Evolutionary conservation across 352 stramenopile genomes (phyloP), one percentile per base, ranked within the genome.

Genomic region (Phytophthora ramorum): DNA sequence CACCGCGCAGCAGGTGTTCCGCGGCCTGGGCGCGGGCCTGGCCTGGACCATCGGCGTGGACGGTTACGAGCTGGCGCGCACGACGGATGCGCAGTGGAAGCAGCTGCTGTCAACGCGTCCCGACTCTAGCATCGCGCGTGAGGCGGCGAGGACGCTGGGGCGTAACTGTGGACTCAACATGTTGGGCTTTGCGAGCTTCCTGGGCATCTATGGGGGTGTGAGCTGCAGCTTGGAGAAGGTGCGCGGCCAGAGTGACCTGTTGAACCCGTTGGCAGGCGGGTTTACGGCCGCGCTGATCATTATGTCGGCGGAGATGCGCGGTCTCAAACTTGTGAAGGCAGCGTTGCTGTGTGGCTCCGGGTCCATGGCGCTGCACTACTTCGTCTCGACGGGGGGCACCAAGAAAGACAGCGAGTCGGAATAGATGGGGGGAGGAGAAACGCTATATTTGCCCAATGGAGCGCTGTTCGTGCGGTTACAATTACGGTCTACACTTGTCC

Each of bases 21-120:
- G 84, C 47, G 86, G 86, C 7, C 28, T 93, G 17, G 81, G 82
- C 20, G 79, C 86, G 12, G 86, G 86, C 20, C 24, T 90, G 10
- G 84, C 85, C 22, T 95, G 86, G 86, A 93, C 86, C 3, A 69
- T 95, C n/a, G 79, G 68, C 37, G 83, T 91, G 34, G 86, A 95
- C 40, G 71, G 72, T 13, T 95, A 95, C 63, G 69, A 58, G 32
- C 46, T 93, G 28, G 50, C 88, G 14, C 67, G 61, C 14, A 70
- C 72, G 14, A 69, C 76, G 4, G 68, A 83, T 7, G 24, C 26
- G 3, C 55, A 83, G 30, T 90, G 79, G 82, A 54, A 43, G 4
- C 64, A 82, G 35, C 68, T 64, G 26, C 48, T 88, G 22, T 71
- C 64, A 8, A 56, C 47, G 12, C 63, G 60, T 16, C 51, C 46